Evolutionary conservation across 306 rosid genomes (phyloP).

Genomic region (Citrullus mucosospermus): DNA sequence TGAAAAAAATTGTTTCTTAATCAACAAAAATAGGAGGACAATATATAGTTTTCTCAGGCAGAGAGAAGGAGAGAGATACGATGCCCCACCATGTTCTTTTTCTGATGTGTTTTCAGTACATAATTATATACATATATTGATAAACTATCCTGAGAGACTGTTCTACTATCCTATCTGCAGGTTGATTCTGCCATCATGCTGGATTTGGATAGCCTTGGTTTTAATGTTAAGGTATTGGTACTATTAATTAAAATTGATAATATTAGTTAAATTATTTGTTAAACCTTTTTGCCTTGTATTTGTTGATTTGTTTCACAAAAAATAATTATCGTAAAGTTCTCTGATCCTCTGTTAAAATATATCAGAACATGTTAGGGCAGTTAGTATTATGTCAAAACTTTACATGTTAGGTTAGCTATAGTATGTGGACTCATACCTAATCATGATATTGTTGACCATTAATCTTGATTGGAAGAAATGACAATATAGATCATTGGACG

Average conservation of each 20-base stretch:
- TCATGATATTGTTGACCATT: not conserved
- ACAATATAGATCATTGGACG: not conserved
- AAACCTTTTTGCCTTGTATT: not conserved
- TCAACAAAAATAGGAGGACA: not conserved
- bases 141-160: slow-evolving; percentile 3
- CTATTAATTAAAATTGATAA: not conserved
- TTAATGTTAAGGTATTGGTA: slow-evolving; percentile 63
- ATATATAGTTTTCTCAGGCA: not conserved
- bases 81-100: not conserved
- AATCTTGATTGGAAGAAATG: not conserved
- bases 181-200: slow-evolving; percentile 76
- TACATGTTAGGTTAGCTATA: not conserved
- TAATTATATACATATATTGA: not conserved
- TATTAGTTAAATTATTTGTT: not conserved
- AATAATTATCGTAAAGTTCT: not conserved
- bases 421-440: not conserved
- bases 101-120: not conserved
- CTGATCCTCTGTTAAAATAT: not conserved
- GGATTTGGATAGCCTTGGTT: slow-evolving; percentile 92
- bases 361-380: not conserved
- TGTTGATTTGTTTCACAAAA: not conserved
- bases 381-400: not conserved
- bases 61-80: not conserved
- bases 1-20: not conserved
- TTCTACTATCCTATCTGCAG: slow-evolving; percentile 31